Evolutionary conservation across 2,329 filamentous ascomycete species (phyloP).

Genomic region (Macroventuria anomochaeta): DNA sequence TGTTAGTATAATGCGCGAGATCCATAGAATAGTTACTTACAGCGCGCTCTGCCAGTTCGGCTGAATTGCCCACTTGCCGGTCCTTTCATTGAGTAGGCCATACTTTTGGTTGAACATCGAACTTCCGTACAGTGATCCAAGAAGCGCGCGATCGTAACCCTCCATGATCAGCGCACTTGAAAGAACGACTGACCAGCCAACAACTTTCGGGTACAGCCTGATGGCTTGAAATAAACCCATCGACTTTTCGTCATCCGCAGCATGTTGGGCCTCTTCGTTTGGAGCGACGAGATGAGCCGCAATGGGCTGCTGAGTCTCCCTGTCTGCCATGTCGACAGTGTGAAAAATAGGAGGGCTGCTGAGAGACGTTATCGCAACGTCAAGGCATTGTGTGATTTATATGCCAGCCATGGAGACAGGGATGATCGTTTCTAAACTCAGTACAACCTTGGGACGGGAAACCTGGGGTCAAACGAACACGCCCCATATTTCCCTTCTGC

Average conservation of each 20-base stretch:
- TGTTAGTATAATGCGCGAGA: not conserved
- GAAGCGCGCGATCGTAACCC: constrained; percentile 79
- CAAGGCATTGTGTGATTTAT: constrained; percentile 20
- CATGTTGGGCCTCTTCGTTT: constrained; percentile 43
- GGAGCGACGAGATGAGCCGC: constrained; percentile 23
- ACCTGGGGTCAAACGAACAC: constrained; percentile 25
- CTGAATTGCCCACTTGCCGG: constrained; percentile 48
- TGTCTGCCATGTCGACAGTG: constrained; percentile 27
- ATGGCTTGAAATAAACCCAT: constrained; percentile 73
- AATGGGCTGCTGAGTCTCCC: constrained; percentile 21
- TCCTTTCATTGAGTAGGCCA: constrained; percentile 45
- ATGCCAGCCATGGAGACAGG: constrained; percentile 13
- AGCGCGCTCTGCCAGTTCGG: constrained; percentile 55
- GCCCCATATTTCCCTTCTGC: constrained; percentile 4
- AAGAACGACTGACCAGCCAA: constrained; percentile 81
- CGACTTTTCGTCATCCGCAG: constrained; percentile 53
- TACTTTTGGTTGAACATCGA: constrained; percentile 54
- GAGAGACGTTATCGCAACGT: not conserved
- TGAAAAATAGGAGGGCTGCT: not conserved
- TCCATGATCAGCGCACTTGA: constrained; percentile 90
- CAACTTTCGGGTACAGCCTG: constrained; percentile 82
- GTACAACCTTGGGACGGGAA: constrained; percentile 3
- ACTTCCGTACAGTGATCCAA: constrained; percentile 74
- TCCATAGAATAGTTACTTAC: constrained; percentile 17
- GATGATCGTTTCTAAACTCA: constrained; percentile 22